phyloP scores from a whole-genome alignment of 495 filamentous ascomycete species.

The Aspergillus sparsus region DNA sequence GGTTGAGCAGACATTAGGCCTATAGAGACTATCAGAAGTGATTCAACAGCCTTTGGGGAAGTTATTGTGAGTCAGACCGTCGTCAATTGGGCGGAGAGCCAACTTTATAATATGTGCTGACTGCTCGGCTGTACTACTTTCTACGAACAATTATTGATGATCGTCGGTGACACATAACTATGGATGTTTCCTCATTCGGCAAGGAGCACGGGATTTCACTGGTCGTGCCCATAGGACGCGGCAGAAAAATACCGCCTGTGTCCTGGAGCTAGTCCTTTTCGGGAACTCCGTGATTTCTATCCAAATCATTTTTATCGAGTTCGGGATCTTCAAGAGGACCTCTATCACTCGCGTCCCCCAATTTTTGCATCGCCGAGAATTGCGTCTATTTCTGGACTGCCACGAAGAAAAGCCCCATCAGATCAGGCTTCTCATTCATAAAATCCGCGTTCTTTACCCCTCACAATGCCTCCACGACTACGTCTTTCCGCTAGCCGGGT shows the following conservation, averaged over 20 bases:
- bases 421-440: neutral
- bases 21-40: neutral
- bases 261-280: constrained; percentile 22
- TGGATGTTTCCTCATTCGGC: neutral
- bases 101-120: constrained; percentile 12
- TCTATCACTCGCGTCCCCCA: constrained; percentile 17
- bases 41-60: neutral
- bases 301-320: constrained; percentile 22
- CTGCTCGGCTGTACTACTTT: neutral
- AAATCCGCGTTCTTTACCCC: constrained; percentile 1
- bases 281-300: constrained; percentile 22
- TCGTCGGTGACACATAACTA: constrained; percentile 18
- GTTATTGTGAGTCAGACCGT: neutral
- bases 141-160: constrained; percentile 5
- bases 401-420: neutral
- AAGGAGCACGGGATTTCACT: neutral
- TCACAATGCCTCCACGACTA: constrained; percentile 52
- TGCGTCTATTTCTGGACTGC: constrained; percentile 1
- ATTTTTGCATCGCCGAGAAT: constrained; percentile 13
- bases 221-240: constrained; percentile 1
- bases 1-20: constrained; percentile 24
- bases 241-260: constrained; percentile 34
- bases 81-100: neutral
- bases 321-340: constrained; percentile 7
- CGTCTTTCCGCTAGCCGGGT: constrained; percentile 34